Percentiles rank a stretch among this genome's conserved stretches.
Evolutionary conservation across 352 stramenopile genomes (phyloP).

Genomic region (Globisporangium paddicum): DNA sequence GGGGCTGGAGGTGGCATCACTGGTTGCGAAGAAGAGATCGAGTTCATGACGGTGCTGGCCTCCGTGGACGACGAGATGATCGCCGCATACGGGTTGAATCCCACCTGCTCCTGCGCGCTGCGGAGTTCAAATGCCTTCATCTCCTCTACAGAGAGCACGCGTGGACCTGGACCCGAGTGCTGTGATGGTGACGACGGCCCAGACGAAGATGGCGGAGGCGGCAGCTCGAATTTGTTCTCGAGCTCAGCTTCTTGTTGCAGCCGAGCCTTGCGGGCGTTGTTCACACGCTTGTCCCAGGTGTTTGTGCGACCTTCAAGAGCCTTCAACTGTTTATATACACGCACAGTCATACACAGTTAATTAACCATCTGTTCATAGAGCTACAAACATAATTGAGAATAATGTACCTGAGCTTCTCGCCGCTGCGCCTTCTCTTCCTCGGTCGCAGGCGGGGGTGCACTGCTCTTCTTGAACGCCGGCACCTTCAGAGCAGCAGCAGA

Average conservation of each 20-base stretch:
- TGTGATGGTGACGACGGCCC: slow-evolving; percentile 7
- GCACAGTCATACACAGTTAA: neutral
- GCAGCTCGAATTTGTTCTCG: slow-evolving; percentile 34
- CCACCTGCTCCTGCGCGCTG: slow-evolving; percentile 47
- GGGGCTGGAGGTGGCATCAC: slow-evolving; percentile 13
- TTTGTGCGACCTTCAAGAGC: slow-evolving; percentile 52
- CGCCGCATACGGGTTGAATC: slow-evolving; percentile 69
- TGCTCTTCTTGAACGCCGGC: slow-evolving; percentile 31
- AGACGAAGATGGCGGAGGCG: slow-evolving; percentile 1
- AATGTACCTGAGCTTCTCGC: slow-evolving; percentile 54
- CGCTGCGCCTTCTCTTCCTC: slow-evolving; percentile 52
- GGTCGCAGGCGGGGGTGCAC: slow-evolving; percentile 32
- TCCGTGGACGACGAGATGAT: slow-evolving; percentile 64
- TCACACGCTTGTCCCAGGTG: slow-evolving; percentile 69
- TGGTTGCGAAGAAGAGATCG: slow-evolving; percentile 19
- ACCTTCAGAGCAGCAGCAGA: slow-evolving; percentile 16
- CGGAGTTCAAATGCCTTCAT: slow-evolving; percentile 61
- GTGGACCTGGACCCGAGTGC: slow-evolving; percentile 7
- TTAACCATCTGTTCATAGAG: neutral
- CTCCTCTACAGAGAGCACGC: slow-evolving; percentile 52
- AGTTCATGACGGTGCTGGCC: slow-evolving; percentile 49
- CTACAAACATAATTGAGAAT: too few species aligned
- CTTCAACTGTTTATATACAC: slow-evolving; percentile 31
- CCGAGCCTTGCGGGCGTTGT: slow-evolving; percentile 41
- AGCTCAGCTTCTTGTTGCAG: slow-evolving; percentile 47